Base-by-base conservation (phyloP, 257 asterid genomes). In the Scutellaria barbata region DNA sequence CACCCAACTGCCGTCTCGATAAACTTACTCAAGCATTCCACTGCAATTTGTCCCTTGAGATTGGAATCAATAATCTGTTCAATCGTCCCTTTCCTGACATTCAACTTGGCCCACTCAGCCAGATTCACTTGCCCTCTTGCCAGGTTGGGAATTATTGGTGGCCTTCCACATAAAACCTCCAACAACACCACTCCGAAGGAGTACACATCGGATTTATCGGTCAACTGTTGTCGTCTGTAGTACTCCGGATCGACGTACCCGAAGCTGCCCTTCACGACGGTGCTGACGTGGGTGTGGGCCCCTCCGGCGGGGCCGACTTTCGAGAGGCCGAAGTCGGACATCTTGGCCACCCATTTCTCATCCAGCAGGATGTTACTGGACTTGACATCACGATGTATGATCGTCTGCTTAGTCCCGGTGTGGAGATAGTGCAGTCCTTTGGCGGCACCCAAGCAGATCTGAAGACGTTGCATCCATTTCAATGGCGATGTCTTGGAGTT, bases 181-280 rank as follows among this genome's bases (percentile, higher is more conserved):
- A 90, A 77, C 63, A 90, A 5, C 8, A 90, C 93, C 4, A 88
- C 93, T 0, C 93, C 95, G 48, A 90, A 88, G 0, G 96, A 90
- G 69, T 88, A 90, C 1, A 88, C 95, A 39, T 90, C 91, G 3
- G 95, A 89, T 52, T 84, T 84, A 16, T 80, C 90, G 5, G 96
- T 89, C 4, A 89, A 40, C 41, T 86, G 92, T 46, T 77, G 88
- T 16, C 82, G 67, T 66, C 63, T 75, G 67, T 75, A 88, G 67
- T 90, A 90, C 62, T 90, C 95, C 0, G 95, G 96, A 35, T 90
- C 93, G 0, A 90, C 30, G 66, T 90, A 90, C 0, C 95, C 96
- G 2, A 88, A 58, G 66, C 93, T 90, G 2, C 96, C 96, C 61
- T 88, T 90, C 14, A 90, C 96, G 14, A 51, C 81, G 0, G 95